These are phyloP conservation scores for Gloeophyllum trabeum DNA, from an alignment of 768 basidiomycete species.

Conservation along the genomic window DNA sequence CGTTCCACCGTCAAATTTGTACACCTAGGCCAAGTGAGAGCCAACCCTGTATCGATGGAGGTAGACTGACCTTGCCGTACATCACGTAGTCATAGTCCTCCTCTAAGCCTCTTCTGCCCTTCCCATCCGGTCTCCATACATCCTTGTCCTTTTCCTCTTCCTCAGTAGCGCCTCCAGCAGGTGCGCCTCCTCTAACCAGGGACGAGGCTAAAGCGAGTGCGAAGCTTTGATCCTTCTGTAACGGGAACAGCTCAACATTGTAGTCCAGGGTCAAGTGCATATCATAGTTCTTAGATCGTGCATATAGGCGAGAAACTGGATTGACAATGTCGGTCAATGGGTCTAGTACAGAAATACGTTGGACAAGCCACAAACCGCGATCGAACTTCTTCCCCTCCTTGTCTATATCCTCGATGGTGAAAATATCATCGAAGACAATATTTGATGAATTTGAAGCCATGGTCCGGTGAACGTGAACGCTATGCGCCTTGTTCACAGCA, in stretches of 20 bases:
- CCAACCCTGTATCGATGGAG: background rate
- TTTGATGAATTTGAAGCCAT: constrained; percentile 55
- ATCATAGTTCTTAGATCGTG: constrained; percentile 80
- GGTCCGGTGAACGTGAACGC: constrained; percentile 4
- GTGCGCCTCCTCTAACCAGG: constrained; percentile 44
- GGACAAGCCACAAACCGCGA: constrained; percentile 51
- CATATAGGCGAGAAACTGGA: constrained; percentile 84
- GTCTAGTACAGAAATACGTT: background rate
- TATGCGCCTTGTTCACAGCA: background rate
- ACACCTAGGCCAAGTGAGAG: constrained; percentile 47
- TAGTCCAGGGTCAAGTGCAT: constrained; percentile 94
- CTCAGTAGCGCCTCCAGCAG: constrained; percentile 35
- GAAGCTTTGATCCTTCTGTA: constrained; percentile 58
- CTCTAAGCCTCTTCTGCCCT: constrained; percentile 71
- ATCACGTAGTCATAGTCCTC: constrained; percentile 99
- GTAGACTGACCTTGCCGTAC: constrained; percentile 78
- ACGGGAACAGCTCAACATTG: constrained; percentile 83
- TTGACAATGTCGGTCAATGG: constrained; percentile 2
- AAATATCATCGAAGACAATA: constrained; percentile 90
- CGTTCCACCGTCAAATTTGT: constrained; percentile 87
- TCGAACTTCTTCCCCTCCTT: constrained; percentile 97
- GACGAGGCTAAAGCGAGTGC: constrained; percentile 83
- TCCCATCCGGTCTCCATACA: constrained; percentile 81
- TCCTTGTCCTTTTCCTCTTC: constrained; percentile 63
- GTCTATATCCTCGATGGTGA: constrained; percentile 75